Percentiles rank a stretch among this genome's conserved stretches.
Evolutionary conservation across 768 basidiomycete species (phyloP).

Genomic region (Phanerochaete sordida): DNA sequence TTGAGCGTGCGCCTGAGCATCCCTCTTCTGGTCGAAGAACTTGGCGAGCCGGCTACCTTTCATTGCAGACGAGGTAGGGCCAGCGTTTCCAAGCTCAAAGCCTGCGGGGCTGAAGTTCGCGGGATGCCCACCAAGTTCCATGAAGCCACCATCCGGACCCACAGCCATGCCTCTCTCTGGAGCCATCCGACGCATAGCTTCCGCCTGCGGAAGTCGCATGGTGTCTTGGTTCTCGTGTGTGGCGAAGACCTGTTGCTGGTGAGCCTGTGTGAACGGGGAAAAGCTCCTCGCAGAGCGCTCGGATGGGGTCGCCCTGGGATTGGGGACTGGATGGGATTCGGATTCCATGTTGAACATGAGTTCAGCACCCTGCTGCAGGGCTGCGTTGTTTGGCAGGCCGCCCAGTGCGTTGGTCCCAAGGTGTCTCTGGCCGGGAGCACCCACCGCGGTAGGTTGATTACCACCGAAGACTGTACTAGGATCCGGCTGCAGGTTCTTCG

Average conservation of each 20-base stretch:
- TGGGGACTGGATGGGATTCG: constrained; percentile 6
- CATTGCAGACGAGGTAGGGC: constrained; percentile 43
- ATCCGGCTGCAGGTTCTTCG: not conserved
- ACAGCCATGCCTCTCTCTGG: constrained; percentile 19
- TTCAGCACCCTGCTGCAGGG: constrained; percentile 3
- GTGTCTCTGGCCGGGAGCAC: not conserved
- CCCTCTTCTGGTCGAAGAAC: constrained; percentile 66
- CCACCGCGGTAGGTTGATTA: not conserved
- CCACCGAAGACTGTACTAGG: not conserved
- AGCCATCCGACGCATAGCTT: constrained; percentile 17
- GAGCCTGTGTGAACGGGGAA: constrained; percentile 22
- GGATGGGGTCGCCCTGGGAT: constrained; percentile 15
- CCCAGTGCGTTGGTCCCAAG: not conserved
- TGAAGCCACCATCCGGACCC: constrained; percentile 16
- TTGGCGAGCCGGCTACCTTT: constrained; percentile 87
- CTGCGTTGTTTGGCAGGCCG: not conserved
- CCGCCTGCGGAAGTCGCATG: constrained; percentile 18
- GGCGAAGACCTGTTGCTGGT: constrained; percentile 11
- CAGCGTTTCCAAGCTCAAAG: constrained; percentile 21
- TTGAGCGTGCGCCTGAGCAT: constrained; percentile 38
- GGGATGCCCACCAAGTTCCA: constrained; percentile 14
- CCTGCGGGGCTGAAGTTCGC: constrained; percentile 11
- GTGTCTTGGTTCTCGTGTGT: constrained; percentile 20
- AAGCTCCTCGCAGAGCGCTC: constrained; percentile 22
- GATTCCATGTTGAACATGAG: not conserved